Evolutionary conservation across 495 filamentous ascomycete species (phyloP).

Genomic region (Penicillium chermesinum): DNA sequence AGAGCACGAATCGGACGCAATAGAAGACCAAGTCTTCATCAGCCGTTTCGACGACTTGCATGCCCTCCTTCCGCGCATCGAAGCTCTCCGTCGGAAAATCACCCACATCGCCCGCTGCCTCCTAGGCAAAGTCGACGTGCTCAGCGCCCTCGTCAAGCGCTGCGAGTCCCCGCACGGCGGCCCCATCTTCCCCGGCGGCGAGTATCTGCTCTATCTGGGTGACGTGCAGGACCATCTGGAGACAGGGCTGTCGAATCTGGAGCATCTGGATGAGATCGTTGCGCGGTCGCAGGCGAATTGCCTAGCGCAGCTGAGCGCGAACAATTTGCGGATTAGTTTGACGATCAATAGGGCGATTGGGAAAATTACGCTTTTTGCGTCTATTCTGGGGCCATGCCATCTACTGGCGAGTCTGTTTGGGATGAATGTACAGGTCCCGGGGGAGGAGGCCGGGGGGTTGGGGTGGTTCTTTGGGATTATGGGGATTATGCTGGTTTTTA

Average conservation of each 20-base stretch:
- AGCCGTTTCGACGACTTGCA: constrained; percentile 78
- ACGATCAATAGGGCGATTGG: constrained; percentile 69
- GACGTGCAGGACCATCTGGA: constrained; percentile 98
- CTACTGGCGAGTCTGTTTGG: constrained; percentile 87
- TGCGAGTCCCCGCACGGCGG: constrained; percentile 70
- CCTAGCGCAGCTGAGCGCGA: constrained; percentile 83
- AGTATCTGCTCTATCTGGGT: constrained; percentile 85
- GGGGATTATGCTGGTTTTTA: constrained; percentile 55
- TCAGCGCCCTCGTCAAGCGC: constrained; percentile 92
- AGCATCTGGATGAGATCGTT: constrained; percentile 92
- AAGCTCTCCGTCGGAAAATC: constrained; percentile 80
- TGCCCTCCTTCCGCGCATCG: constrained; percentile 72
- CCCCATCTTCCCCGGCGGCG: constrained; percentile 79
- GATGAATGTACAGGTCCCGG: constrained; percentile 91
- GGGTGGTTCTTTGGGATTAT: constrained; percentile 75
- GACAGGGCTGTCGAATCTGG: constrained; percentile 84
- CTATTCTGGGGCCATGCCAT: constrained; percentile 88
- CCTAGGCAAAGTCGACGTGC: constrained; percentile 88
- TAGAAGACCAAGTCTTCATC: constrained; percentile 89
- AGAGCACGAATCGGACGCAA: constrained; percentile 74
- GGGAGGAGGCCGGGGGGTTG: constrained; percentile 46
- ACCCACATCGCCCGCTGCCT: constrained; percentile 83
- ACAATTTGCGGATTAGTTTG: constrained; percentile 71
- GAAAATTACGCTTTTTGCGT: constrained; percentile 89
- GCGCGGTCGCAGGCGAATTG: constrained; percentile 85